These are phyloP conservation scores for Vaccinium myrtillus DNA, from an alignment of 148 eudicot species.

Conservation along the genomic window DNA sequence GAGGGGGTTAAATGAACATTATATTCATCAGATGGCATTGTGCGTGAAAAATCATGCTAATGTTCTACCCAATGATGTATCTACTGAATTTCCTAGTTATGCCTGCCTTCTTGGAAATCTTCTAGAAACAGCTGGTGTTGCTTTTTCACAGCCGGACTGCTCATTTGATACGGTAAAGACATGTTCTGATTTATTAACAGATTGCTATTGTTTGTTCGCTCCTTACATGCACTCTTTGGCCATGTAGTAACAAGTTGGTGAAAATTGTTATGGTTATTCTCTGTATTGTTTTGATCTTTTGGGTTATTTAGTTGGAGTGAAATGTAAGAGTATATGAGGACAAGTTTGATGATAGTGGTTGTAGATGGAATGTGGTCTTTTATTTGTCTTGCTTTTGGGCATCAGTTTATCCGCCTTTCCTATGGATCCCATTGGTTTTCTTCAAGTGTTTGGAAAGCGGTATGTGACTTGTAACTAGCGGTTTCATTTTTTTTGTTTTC, in stretches of 20 bases:
- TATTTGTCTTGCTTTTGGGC: background rate
- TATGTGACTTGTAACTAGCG: background rate
- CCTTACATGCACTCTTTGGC: background rate
- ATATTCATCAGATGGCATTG: constrained; percentile 70
- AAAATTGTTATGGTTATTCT: too few species aligned
- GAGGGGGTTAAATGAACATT: constrained; percentile 55
- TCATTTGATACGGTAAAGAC: constrained; percentile 71
- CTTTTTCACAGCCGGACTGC: constrained; percentile 52
- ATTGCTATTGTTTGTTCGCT: background rate
- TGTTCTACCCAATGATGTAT: constrained; percentile 65
- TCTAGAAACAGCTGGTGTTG: constrained; percentile 65
- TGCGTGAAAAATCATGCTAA: constrained; percentile 52
- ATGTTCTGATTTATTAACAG: background rate
- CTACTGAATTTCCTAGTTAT: constrained; percentile 78
- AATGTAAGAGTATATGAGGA: background rate
- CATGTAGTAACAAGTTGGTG: background rate
- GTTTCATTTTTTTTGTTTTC: background rate
- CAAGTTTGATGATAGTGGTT: background rate
- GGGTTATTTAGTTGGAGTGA: background rate
- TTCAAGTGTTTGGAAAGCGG: background rate
- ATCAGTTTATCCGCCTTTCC: background rate
- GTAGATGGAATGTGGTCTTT: background rate
- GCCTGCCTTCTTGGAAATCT: constrained; percentile 94
- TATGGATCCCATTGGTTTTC: background rate
- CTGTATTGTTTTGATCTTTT: too few species aligned